Percentiles rank a stretch among this genome's conserved stretches.
These are phyloP conservation scores for Nephelium lappaceum DNA, from an alignment of 345 rosid species.

Conservation along the genomic window DNA sequence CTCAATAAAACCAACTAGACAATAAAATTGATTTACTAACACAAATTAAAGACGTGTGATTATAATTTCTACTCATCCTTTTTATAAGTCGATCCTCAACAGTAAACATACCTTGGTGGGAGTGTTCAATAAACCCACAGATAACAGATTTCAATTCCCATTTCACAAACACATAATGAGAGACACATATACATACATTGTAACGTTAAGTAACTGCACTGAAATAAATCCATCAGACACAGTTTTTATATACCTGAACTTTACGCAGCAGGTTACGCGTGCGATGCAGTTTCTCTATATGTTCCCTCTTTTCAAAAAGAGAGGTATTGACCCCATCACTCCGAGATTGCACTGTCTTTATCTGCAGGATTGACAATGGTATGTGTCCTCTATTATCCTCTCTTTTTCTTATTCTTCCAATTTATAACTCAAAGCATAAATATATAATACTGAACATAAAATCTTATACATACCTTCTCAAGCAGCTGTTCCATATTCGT, in stretches of 20 bases:
- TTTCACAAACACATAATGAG: not conserved
- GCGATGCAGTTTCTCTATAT: slow-evolving; percentile 93
- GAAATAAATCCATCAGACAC: slow-evolving; percentile 4
- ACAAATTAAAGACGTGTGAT: not conserved
- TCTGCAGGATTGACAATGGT: slow-evolving; percentile 47
- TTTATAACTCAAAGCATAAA: slow-evolving; percentile 10
- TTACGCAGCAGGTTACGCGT: slow-evolving; percentile 95
- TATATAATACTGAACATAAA: not conserved
- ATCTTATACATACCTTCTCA: slow-evolving; percentile 58
- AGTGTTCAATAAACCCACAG: not conserved
- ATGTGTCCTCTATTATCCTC: not conserved
- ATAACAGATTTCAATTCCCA: not conserved
- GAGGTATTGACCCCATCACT: slow-evolving; percentile 96
- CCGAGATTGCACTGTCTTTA: slow-evolving; percentile 92
- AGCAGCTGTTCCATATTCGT: slow-evolving; percentile 93
- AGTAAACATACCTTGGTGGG: not conserved
- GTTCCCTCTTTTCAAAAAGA: slow-evolving; percentile 93
- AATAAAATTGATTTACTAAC: not conserved
- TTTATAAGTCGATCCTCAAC: not conserved
- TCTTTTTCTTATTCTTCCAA: not conserved
- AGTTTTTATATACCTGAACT: slow-evolving; percentile 72
- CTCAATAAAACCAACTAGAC: slow-evolving; percentile 6
- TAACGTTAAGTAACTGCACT: not conserved
- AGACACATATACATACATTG: not conserved
- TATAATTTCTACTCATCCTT: not conserved